Evolutionary conservation across 768 basidiomycete genomes (phyloP).

Genomic region (Lactarius sp.): DNA sequence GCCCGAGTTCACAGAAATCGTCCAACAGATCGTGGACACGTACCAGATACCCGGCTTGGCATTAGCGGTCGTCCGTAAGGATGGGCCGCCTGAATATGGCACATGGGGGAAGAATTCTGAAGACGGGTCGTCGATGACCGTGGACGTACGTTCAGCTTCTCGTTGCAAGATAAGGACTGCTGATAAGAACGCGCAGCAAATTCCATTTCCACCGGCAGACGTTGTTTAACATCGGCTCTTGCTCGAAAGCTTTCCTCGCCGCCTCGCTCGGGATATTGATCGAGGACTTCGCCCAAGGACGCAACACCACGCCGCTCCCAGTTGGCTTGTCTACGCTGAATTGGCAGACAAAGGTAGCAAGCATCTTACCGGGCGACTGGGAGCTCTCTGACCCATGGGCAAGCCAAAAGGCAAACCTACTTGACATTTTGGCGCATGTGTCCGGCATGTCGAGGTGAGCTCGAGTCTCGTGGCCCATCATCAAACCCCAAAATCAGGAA

Average conservation of each 20-base stretch:
- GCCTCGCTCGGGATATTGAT: conserved; percentile 12
- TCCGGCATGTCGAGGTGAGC: conserved; percentile 33
- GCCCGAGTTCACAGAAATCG: neutral
- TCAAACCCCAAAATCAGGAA: neutral
- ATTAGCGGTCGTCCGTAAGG: conserved; percentile 5
- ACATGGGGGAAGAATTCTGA: neutral
- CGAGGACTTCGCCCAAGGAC: conserved; percentile 16
- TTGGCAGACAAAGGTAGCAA: conserved; percentile 14
- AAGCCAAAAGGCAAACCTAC: conserved; percentile 29
- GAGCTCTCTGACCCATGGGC: conserved; percentile 35
- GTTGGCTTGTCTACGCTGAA: neutral
- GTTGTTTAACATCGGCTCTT: conserved; percentile 16
- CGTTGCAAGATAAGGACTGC: no score
- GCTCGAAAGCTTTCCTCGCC: conserved; percentile 16
- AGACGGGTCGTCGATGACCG: conserved; percentile 1
- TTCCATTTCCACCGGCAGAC: neutral
- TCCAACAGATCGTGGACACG: neutral
- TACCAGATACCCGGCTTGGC: conserved; percentile 9
- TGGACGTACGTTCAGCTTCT: conserved; percentile 6
- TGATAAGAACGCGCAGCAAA: no score
- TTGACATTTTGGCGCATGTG: conserved; percentile 34
- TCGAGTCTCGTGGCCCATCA: neutral
- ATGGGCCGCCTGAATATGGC: conserved; percentile 1
- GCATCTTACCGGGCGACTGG: conserved; percentile 30
- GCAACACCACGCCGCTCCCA: conserved; percentile 9